Conservation (phyloP, 2,329 filamentous ascomycete species). For the Hypoxylon sp. region DNA sequence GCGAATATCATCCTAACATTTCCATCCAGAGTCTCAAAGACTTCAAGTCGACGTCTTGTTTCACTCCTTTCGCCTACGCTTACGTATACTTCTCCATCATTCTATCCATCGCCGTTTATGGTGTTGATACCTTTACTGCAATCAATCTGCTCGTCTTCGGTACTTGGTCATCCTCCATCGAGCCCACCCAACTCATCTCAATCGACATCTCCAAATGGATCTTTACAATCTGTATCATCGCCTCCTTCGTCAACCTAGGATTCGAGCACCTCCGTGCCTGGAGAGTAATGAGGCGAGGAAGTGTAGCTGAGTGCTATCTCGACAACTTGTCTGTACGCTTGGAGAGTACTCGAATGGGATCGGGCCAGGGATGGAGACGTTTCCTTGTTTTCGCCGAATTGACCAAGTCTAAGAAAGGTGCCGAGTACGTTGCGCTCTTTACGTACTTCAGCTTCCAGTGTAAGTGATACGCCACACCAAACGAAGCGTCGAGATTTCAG, state of each 20-base stretch:
- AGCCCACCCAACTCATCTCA: slow-evolving; percentile 73
- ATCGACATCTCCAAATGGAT: slow-evolving; percentile 90
- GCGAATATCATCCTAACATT: slow-evolving; percentile 13
- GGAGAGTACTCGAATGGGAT: slow-evolving; percentile 79
- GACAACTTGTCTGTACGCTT: slow-evolving; percentile 85
- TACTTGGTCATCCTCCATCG: slow-evolving; percentile 84
- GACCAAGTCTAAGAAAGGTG: slow-evolving; percentile 89
- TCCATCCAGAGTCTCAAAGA: slow-evolving; percentile 63
- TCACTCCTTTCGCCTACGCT: slow-evolving; percentile 79
- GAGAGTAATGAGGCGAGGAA: slow-evolving; percentile 82
- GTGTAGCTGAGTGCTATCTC: slow-evolving; percentile 90
- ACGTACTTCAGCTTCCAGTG: slow-evolving; percentile 81
- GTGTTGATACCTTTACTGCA: slow-evolving; percentile 90
- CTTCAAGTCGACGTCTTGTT: slow-evolving; percentile 84
- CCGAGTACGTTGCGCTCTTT: slow-evolving; percentile 89
- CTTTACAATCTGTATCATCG: slow-evolving; percentile 89
- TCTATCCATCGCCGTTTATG: slow-evolving; percentile 84
- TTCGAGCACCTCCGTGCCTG: slow-evolving; percentile 83
- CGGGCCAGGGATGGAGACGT: slow-evolving; percentile 81
- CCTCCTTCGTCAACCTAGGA: slow-evolving; percentile 82
- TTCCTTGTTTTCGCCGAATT: slow-evolving; percentile 93
- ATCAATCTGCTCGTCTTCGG: slow-evolving; percentile 90
- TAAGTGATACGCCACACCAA: slow-evolving; percentile 47
- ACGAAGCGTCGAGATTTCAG: background rate
- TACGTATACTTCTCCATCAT: slow-evolving; percentile 84